Conservation (phyloP, 192 early-diverging fungal genomes). For the Coemansia sp. region DNA sequence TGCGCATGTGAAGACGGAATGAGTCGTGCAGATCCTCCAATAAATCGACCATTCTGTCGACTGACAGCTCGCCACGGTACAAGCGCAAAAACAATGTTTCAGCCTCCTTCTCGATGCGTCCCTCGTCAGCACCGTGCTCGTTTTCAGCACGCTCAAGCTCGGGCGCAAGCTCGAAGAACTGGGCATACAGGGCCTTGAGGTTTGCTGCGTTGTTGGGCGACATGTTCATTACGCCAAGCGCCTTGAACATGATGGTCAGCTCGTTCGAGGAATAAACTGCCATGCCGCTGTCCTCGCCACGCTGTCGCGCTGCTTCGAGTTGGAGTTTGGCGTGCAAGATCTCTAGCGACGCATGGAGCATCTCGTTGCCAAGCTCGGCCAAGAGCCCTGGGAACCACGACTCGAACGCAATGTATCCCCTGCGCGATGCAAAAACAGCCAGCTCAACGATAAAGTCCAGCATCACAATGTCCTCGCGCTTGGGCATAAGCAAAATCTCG, state of each 20-base stretch:
- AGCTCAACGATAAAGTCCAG: slow-evolving; percentile 56
- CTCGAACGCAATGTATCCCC: slow-evolving; percentile 51
- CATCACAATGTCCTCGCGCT: slow-evolving; percentile 55
- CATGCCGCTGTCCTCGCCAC: slow-evolving; percentile 42
- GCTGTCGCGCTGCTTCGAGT: slow-evolving; percentile 52
- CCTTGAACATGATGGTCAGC: slow-evolving; percentile 50
- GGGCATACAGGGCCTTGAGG: slow-evolving; percentile 55
- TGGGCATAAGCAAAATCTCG: slow-evolving; percentile 44
- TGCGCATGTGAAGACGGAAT: slow-evolving; percentile 68
- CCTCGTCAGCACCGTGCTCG: slow-evolving; percentile 41
- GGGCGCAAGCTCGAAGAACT: slow-evolving; percentile 44
- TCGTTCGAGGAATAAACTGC: slow-evolving; percentile 40
- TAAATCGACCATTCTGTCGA: slow-evolving; percentile 82
- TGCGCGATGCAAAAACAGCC: slow-evolving; percentile 52
- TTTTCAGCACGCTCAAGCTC: slow-evolving; percentile 45
- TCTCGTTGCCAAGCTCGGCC: slow-evolving; percentile 45
- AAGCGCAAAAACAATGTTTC: slow-evolving; percentile 53
- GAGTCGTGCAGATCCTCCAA: slow-evolving; percentile 82
- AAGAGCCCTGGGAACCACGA: slow-evolving; percentile 53
- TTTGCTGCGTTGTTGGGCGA: slow-evolving; percentile 55
- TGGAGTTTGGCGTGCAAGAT: slow-evolving; percentile 53
- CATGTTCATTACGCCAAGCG: slow-evolving; percentile 35
- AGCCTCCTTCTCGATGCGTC: slow-evolving; percentile 53
- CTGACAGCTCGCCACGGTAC: slow-evolving; percentile 60
- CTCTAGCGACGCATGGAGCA: slow-evolving; percentile 54